Base-by-base conservation (phyloP, 306 rosid species). In the Dalbergia cochinchinensis region DNA sequence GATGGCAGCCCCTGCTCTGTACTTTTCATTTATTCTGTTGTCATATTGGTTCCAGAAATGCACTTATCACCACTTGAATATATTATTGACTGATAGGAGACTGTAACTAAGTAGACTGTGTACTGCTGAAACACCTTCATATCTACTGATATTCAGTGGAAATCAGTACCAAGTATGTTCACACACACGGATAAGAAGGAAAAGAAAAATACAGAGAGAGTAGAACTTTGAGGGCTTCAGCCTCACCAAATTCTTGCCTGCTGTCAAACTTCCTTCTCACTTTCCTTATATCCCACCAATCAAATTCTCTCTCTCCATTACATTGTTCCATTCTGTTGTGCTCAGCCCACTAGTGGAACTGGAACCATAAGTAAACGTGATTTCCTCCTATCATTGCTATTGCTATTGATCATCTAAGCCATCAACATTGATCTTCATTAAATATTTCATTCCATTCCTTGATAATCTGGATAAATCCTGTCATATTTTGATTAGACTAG, bases 401-500 rank as follows among this genome's bases (percentile, higher is more conserved):
- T 11, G 15, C 15, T 47, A n/a, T 47, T 47, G 15, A 47, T 8
- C 5, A 47, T 47, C 53, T 47, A 11, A 14, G 26, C 50, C 41
- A 9, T 82, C 58, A 66, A 50, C 79, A 45, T 39, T 71, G 34
- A 65, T 71, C 73, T 78, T 51, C 22, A 47, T 26, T 42, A 64
- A 78, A 78, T 63, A 47, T 22, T 76, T 53, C 45, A 57, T 65
- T 80, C n/a, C 10, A 48, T 79, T 70, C 42, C 44, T 50, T 50
- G 58, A 70, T 78, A 66, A 39, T 51, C 16, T 5, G 42, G 60
- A 48, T 61, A 50, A 66, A 33, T 54, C 59, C 31, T 69, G 73
- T 26, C 53, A 12, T 71, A 54, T 69, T 80, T 80, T 64, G 9
- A 51, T 80, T 72, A 37, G 41, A 70, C 60, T 82, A 61, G 42